These are phyloP conservation scores for Chlamydomonas reinhardtii DNA, from an alignment of 163 green algal genomes.

Conservation along the genomic window DNA sequence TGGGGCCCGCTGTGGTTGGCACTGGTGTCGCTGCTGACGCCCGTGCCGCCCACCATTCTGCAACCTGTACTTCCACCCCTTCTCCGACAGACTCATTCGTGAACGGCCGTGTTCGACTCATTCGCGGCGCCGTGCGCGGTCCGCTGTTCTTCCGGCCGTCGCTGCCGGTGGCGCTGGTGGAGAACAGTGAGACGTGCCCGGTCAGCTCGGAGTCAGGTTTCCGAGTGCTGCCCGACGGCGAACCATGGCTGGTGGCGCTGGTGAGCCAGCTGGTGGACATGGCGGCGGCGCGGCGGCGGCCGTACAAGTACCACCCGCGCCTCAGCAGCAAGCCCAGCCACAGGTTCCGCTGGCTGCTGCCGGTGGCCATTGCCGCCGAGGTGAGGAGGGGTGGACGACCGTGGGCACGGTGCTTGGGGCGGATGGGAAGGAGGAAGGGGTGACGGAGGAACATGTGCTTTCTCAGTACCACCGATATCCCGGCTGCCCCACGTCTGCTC, in stretches of 20 bases:
- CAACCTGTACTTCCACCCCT: background rate
- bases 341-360: conserved; percentile 68
- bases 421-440: too few species aligned
- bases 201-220: conserved; percentile 28
- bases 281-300: conserved; percentile 27
- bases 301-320: conserved; percentile 64
- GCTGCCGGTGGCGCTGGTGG: conserved; percentile 61
- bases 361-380: conserved; percentile 56
- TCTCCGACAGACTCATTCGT: conserved; percentile 57
- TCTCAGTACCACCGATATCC: too few species aligned
- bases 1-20: background rate
- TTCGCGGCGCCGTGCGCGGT: conserved; percentile 53
- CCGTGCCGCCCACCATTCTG: background rate
- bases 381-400: background rate
- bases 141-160: conserved; percentile 50
- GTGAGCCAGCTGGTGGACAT: conserved; percentile 58
- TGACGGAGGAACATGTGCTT: too few species aligned
- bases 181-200: conserved; percentile 66
- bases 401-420: background rate
- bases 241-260: conserved; percentile 53
- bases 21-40: background rate
- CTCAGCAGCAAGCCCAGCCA: conserved; percentile 56
- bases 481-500: too few species aligned
- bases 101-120: conserved; percentile 54
- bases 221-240: conserved; percentile 66